Conservation (phyloP, 805 yeast genomes). For the Zygoascus ofunaensis region DNA sequence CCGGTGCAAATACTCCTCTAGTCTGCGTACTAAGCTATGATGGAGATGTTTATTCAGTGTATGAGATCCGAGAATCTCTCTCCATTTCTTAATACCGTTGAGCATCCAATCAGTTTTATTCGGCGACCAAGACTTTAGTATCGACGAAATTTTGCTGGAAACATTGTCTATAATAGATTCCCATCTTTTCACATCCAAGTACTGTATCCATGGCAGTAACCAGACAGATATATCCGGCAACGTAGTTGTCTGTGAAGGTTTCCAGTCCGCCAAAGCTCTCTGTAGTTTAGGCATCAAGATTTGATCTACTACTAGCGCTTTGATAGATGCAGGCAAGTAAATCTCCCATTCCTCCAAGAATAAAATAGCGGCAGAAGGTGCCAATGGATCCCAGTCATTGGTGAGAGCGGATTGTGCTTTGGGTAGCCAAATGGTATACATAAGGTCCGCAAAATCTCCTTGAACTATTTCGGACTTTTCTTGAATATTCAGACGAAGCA, state of each 20-base stretch:
- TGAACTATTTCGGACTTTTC: constrained; percentile 2
- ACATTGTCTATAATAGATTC: constrained; percentile 20
- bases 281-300: constrained; percentile 34
- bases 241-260: constrained; percentile 17
- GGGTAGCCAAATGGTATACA: constrained; percentile 32
- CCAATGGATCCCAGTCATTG: constrained; percentile 32
- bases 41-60: constrained; percentile 11
- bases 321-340: constrained; percentile 27
- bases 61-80: constrained; percentile 10
- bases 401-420: constrained; percentile 24
- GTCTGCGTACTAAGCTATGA: constrained; percentile 11
- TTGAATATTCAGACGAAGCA: constrained; percentile 11
- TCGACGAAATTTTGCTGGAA: constrained; percentile 17
- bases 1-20: constrained; percentile 13
- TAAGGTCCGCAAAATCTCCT: constrained; percentile 28
- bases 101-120: not conserved
- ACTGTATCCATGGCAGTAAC: constrained; percentile 35
- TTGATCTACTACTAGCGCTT: constrained; percentile 25
- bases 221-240: constrained; percentile 18
- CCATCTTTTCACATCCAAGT: constrained; percentile 15
- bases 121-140: constrained; percentile 12
- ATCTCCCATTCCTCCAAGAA: constrained; percentile 36
- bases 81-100: constrained; percentile 12
- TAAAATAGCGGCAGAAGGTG: constrained; percentile 34
- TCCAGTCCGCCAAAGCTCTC: constrained; percentile 32